Base-by-base conservation (phyloP, 2,329 filamentous ascomycete genomes). In the Claviceps capensis region DNA sequence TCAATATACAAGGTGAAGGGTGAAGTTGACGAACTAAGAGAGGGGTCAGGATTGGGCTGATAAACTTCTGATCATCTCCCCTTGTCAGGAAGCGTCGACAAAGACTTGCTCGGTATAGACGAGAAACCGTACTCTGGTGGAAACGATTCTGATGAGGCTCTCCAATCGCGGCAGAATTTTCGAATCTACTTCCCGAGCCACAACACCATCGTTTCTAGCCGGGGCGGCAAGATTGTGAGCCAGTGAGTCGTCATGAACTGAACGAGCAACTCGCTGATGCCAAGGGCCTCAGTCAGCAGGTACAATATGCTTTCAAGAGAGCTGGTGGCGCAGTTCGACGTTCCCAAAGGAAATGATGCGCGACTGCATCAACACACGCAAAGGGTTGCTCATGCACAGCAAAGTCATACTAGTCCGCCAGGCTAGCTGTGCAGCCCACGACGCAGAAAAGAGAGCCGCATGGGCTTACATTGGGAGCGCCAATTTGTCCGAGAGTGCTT, bases 401-500 rank as follows among this genome's bases (percentile, higher is more conserved):
- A 98, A 98, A 70, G 73, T 88, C 57, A 69, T 82, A 51, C 70
- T 79, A 49, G 77, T 78, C 23, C 70, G 71, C n/a, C 51, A 34
- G 17, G 47, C 3, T 13, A 26, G n/a, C n/a, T 36, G 9, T 11
- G 2, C 22, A 46, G 47, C 19, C 42, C 19, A 9, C 17, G 41
- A 23, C 9, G 19, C 23, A 23, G 44, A 23, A 22, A 37, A 40
- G 30, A 49, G 30, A 19, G 14, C 56, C 53, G 81, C 82, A 4
- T 97, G 88, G 84, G 84, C 78, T 2, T 97, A 97, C 62, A 70
- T 95, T 40, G 93, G 93, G 16, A 95, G 88, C 60, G 88, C 88
- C 7, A 98, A 98, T 67, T 69, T 95, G 30, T 95, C 89, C 0
- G 89, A 96, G 67, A 90, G 86, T 64, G 93, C 93, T 34, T 98